These are phyloP conservation scores for Astragalus glycyphyllos DNA, from an alignment of 306 rosid genomes.

Conservation along the genomic window DNA sequence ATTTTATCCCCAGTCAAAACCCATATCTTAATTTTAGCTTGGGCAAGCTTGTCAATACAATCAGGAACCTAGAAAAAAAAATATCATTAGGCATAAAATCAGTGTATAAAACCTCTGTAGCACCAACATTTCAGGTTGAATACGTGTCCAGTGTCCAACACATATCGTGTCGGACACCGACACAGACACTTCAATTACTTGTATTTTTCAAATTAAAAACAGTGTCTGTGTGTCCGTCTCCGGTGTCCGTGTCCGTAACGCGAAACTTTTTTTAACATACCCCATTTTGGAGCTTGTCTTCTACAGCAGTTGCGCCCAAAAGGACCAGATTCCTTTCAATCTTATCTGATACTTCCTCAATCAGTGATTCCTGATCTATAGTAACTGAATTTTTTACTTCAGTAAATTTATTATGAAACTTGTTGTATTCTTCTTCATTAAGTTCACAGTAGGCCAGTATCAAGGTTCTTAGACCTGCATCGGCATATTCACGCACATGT, in stretches of 20 bases:
- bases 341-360: conserved; percentile 63
- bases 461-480: too few relatives aligned
- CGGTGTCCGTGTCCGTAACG: too few relatives aligned
- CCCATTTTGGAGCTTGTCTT: conserved; percentile 72
- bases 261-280: conserved; percentile 47
- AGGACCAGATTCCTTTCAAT: conserved; percentile 69
- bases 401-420: conserved; percentile 53
- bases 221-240: too few relatives aligned
- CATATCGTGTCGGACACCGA: too few relatives aligned
- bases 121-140: too few relatives aligned
- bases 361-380: conserved; percentile 64
- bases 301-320: conserved; percentile 61
- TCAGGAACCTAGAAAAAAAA: conserved; percentile 68
- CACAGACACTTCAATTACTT: too few relatives aligned
- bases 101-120: too few relatives aligned
- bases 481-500: conserved; percentile 66
- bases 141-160: too few relatives aligned
- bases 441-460: conserved; percentile 50
- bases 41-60: conserved; percentile 87
- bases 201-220: too few relatives aligned
- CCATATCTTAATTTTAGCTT: conserved; percentile 88
- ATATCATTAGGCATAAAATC: conserved; percentile 32
- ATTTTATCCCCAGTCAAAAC: conserved; percentile 92
- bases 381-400: conserved; percentile 64
- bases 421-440: conserved; percentile 62